A percentile compares a stretch with the other conserved stretches of the same genome.
These are phyloP conservation scores for Sporothrix sp. DNA, from an alignment of 2,329 filamentous ascomycete species.

Conservation along the genomic window DNA sequence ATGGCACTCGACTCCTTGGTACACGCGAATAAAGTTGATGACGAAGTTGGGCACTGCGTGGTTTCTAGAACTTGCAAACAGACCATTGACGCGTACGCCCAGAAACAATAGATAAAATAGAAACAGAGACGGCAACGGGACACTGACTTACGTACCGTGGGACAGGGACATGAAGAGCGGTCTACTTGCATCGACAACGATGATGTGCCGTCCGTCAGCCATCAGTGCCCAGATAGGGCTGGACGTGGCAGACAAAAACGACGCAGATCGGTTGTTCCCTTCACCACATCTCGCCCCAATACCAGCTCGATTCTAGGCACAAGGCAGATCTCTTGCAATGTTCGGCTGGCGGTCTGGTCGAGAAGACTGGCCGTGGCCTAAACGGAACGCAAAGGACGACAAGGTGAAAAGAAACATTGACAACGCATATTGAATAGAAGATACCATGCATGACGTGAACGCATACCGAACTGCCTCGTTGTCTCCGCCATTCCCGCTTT, in stretches of 20 bases:
- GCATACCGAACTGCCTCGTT: not conserved
- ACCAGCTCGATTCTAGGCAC: too few relatives aligned
- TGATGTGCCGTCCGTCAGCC: too few relatives aligned
- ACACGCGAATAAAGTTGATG: not conserved
- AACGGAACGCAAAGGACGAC: not conserved
- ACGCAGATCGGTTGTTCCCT: constrained; percentile 4
- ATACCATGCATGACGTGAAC: too few relatives aligned
- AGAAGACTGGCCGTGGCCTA: not conserved
- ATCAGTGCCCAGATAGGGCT: not conserved
- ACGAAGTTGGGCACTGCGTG: not conserved
- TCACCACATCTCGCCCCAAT: not conserved
- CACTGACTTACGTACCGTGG: too few relatives aligned
- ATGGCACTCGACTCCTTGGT: not conserved
- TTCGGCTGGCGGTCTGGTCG: not conserved
- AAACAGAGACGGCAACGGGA: not conserved
- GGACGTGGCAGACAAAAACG: not conserved
- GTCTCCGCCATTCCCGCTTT: constrained; percentile 1
- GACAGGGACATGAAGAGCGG: too few relatives aligned
- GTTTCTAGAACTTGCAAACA: not conserved
- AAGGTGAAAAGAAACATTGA: not conserved
- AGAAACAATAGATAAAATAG: not conserved
- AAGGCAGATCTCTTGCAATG: not conserved
- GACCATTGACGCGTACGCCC: too few relatives aligned
- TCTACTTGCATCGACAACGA: too few relatives aligned
- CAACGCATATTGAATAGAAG: too few relatives aligned